Evolutionary conservation across 306 rosid species (phyloP), one percentile per base, ranked within the genome.

Genomic region (Gleditsia sinensis): DNA sequence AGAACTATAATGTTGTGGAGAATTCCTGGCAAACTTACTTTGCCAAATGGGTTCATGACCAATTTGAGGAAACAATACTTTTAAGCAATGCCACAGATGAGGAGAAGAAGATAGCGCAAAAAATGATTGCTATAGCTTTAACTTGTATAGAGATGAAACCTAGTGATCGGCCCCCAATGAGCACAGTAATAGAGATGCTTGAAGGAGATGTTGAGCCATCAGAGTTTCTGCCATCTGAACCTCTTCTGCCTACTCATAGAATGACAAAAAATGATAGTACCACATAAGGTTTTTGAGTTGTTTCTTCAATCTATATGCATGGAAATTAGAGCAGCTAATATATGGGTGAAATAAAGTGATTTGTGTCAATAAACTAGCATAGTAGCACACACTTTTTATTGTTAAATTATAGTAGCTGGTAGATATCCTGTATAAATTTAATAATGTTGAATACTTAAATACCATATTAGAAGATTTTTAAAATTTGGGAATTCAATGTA

Each of bases 71-170:
- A 59, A 45, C 49, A 7, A 32, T 72, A 43, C 14, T 45, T 7
- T 0, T 27, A 9, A 43, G 37, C 55, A 45, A 72, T 72, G 76
- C 56, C 21, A 27, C 57, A 4, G 33, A 72, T n/a, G 68, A 57
- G 76, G 75, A 70, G 16, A 57, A 72, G 58, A 51, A 27, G 21
- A 57, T 57, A 11, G 76, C 67, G 5, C 49, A 40, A 16, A 71
- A 72, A 39, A 42, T 72, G 67, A 57, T 57, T 28, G 2, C 33
- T 0, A 17, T 55, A 19, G 45, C 57, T 27, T 43, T 57, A 12
- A 25, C n/a, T 27, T 72, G 76, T 37, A 72, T 72, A n/a, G 57
- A 57, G 23, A 58, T 72, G 57, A 72, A 48, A 5, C 77, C 77
- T 10, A 27, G 17, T 30, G 68, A 72, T 42, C 77, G 58, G 13